phyloP scores from a whole-genome alignment of 331 rosid genomes.

The Quercus tomentella region DNA sequence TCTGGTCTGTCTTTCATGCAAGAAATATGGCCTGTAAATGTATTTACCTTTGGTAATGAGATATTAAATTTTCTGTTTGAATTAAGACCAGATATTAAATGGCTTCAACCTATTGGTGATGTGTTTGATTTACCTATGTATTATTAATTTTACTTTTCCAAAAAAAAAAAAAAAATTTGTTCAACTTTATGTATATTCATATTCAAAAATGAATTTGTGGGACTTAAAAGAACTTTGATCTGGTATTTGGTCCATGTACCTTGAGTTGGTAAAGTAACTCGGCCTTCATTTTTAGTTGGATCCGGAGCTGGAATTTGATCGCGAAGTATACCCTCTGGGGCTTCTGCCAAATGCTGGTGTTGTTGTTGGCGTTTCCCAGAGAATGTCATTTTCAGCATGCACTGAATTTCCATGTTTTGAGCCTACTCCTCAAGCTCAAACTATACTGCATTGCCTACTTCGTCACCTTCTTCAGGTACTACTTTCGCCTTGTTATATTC shows the following conservation, averaged over 20 bases:
- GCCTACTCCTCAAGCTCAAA: conserved; percentile 99
- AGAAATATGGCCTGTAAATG: neutral
- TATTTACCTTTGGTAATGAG: neutral
- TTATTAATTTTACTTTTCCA: no score
- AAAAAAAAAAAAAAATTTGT: neutral
- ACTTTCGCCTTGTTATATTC: neutral
- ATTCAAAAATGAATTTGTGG: conserved; percentile 15
- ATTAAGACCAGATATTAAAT: neutral
- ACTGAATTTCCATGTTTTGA: conserved; percentile 98
- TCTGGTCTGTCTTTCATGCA: neutral
- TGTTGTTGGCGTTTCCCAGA: conserved; percentile 91
- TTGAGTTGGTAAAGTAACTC: conserved; percentile 26
- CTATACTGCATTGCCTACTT: conserved; percentile 89
- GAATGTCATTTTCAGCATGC: conserved; percentile 92
- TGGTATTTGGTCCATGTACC: conserved; percentile 14
- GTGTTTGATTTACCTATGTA: neutral
- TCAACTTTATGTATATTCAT: neutral
- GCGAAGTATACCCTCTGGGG: conserved; percentile 91
- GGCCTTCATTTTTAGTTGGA: conserved; percentile 66
- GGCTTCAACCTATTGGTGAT: neutral
- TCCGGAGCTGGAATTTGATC: conserved; percentile 98
- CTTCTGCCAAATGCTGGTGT: conserved; percentile 98
- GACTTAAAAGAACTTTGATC: conserved; percentile 5
- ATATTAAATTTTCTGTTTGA: neutral
- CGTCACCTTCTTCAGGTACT: conserved; percentile 97